Conservation (phyloP, 768 basidiomycete genomes). For the Suillus occidentalis region DNA sequence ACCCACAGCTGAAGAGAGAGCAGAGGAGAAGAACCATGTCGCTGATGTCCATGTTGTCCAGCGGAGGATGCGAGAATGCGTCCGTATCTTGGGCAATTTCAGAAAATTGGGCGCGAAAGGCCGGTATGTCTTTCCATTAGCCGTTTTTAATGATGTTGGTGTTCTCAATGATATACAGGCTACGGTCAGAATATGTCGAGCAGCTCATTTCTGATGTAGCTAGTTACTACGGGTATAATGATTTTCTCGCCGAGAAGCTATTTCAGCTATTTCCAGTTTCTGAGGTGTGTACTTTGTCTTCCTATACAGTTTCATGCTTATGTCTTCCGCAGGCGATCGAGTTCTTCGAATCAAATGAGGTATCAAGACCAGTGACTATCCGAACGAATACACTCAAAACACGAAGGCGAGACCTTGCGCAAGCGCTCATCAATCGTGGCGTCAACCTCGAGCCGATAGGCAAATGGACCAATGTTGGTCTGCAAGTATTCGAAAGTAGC, state of each 20-base stretch:
- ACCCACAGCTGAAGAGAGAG: conserved; percentile 70
- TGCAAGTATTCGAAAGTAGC: conserved; percentile 96
- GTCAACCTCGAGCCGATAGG: conserved; percentile 98
- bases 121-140: conserved; percentile 50
- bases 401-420: conserved; percentile 90
- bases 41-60: conserved; percentile 78
- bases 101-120: conserved; percentile 63
- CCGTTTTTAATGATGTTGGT: conserved; percentile 7
- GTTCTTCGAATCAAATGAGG: conserved; percentile 97
- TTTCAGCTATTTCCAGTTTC: conserved; percentile 91
- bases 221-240: conserved; percentile 97
- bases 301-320: conserved; percentile 12
- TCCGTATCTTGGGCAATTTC: conserved; percentile 71
- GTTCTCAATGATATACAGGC: conserved; percentile 43
- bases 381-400: conserved; percentile 96
- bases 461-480: conserved; percentile 98
- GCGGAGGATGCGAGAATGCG: conserved; percentile 75
- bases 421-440: conserved; percentile 90
- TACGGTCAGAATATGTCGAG: conserved; percentile 85
- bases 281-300: conserved; percentile 57
- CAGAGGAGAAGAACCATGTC: conserved; percentile 66
- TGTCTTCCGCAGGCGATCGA: conserved; percentile 75
- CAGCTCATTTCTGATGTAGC: conserved; percentile 89
- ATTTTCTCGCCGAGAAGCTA: conserved; percentile 91
- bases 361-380: conserved; percentile 94